Percentiles rank a stretch among this genome's conserved stretches.
Evolutionary conservation across 139 green algal species (phyloP).

Genomic region (Haematococcus lacustris): DNA sequence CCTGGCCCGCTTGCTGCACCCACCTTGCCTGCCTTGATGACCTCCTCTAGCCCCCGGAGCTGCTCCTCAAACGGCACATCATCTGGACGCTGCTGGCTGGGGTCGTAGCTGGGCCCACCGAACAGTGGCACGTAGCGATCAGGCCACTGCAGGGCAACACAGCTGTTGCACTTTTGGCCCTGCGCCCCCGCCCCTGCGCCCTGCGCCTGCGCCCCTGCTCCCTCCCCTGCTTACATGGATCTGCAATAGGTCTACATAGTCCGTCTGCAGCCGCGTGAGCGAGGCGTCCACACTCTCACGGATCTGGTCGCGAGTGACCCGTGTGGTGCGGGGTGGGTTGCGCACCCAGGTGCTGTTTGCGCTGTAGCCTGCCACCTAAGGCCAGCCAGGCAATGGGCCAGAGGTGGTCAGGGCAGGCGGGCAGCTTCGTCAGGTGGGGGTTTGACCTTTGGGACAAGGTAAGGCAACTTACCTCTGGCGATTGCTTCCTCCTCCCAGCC

Average conservation of each 20-base stretch:
- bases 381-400: neutral
- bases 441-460: neutral
- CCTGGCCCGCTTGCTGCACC: too few species aligned
- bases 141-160: conserved; percentile 23
- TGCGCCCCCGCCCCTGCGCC: neutral
- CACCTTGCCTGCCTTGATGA: conserved; percentile 84
- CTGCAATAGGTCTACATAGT: conserved; percentile 90
- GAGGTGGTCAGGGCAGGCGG: neutral
- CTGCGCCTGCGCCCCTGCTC: neutral
- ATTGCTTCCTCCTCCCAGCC: neutral
- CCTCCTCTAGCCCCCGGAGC: conserved; percentile 64
- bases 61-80: conserved; percentile 84
- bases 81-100: conserved; percentile 25
- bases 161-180: neutral
- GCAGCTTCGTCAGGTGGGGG: neutral
- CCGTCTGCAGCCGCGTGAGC: conserved; percentile 50
- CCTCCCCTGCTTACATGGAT: conserved; percentile 28
- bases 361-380: conserved; percentile 64
- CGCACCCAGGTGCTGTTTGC: conserved; percentile 46
- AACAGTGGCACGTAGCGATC: conserved; percentile 82
- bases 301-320: conserved; percentile 55
- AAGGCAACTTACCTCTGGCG: neutral
- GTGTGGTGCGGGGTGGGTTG: conserved; percentile 18
- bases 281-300: conserved; percentile 56
- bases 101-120: conserved; percentile 40